A percentile compares a stretch with the other conserved stretches of the same genome.
Conservation (phyloP, 1,284 basidiomycete species). For the Schizophyllum commune region DNA sequence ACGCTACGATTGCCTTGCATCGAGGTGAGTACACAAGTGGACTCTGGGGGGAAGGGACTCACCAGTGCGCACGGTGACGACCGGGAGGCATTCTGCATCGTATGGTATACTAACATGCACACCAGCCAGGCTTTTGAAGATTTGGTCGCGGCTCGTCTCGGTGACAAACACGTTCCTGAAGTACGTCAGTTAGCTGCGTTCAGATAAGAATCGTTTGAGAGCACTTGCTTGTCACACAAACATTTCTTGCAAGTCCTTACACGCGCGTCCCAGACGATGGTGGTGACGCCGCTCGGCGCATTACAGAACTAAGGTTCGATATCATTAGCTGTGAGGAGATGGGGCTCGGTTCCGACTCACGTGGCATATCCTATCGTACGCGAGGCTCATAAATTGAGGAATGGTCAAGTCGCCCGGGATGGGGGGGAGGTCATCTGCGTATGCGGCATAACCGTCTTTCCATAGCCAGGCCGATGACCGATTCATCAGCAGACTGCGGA, state of each 20-base stretch:
- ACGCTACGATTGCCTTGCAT: not conserved
- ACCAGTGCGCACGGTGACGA: no score
- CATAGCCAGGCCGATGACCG: constrained; percentile 14
- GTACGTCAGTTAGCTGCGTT: not conserved
- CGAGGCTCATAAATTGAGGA: constrained; percentile 15
- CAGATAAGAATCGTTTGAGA: no score
- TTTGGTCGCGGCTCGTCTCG: not conserved
- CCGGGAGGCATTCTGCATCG: not conserved
- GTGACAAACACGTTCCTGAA: not conserved
- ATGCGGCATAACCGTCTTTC: not conserved
- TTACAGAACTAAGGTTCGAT: not conserved
- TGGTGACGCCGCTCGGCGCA: not conserved
- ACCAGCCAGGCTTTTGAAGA: not conserved
- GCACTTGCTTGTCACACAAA: not conserved
- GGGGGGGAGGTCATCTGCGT: constrained; percentile 11
- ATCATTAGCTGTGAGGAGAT: not conserved
- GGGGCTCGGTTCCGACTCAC: constrained; percentile 1
- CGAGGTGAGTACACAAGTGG: not conserved
- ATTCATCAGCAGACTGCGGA: constrained; percentile 14
- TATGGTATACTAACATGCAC: not conserved
- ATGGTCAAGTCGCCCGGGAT: constrained; percentile 13
- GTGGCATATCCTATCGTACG: constrained; percentile 14
- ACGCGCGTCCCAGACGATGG: not conserved
- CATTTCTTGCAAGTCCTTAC: not conserved
- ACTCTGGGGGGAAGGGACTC: not conserved